Conservation (phyloP, 2,329 filamentous ascomycete genomes). For the Metarhizium rileyi region DNA sequence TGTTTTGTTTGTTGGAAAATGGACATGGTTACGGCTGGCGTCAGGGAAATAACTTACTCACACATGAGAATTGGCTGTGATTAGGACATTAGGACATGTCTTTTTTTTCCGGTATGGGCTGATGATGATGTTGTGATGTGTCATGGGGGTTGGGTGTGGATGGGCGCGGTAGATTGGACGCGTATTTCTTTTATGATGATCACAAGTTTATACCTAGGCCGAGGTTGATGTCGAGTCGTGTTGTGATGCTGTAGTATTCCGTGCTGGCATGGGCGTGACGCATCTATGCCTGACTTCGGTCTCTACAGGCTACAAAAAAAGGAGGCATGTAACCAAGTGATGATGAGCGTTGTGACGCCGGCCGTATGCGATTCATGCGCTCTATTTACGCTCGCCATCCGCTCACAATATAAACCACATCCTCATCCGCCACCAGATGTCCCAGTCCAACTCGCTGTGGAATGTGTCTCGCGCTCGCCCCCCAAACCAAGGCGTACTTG, state of each 20-base stretch:
- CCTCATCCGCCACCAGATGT: slow-evolving; percentile 66
- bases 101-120: not conserved
- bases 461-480: slow-evolving; percentile 86
- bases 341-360: not conserved
- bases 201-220: not conserved
- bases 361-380: not conserved
- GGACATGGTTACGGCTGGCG: not conserved
- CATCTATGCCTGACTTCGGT: no score
- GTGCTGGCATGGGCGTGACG: not conserved
- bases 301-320: no score
- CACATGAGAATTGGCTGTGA: not conserved
- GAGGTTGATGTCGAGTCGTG: not conserved
- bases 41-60: not conserved
- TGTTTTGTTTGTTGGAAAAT: not conserved
- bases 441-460: slow-evolving; percentile 84
- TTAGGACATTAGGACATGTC: not conserved
- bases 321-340: no score
- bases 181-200: slow-evolving; percentile 1
- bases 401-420: slow-evolving; percentile 59
- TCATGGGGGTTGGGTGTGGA: not conserved
- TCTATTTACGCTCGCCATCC: slow-evolving; percentile 47
- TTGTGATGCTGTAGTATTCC: not conserved
- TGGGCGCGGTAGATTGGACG: not conserved
- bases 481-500: slow-evolving; percentile 98
- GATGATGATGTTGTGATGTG: not conserved